A percentile compares a stretch with the other conserved stretches of the same genome.
These are phyloP conservation scores for Codiaeum variegatum DNA, from an alignment of 441 rosid genomes.

Conservation along the genomic window DNA sequence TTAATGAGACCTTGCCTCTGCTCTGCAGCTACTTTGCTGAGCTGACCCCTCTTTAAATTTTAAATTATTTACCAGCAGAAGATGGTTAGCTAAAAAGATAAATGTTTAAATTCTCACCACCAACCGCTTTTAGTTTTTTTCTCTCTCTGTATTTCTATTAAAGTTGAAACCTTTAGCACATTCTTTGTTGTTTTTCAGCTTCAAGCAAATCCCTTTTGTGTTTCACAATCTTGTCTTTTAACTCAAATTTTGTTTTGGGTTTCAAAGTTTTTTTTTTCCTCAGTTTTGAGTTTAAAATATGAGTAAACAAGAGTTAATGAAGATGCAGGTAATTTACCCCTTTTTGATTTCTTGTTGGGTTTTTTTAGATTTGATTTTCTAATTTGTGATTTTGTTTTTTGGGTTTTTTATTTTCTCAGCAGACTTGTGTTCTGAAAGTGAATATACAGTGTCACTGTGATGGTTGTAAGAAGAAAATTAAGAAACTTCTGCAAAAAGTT, in stretches of 20 bases:
- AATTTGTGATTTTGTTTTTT: constrained; percentile 14
- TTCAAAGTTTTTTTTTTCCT: background rate
- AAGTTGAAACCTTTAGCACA: constrained; percentile 11
- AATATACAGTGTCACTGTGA: constrained; percentile 78
- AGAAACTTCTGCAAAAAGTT: constrained; percentile 63
- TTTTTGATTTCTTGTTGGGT: constrained; percentile 2
- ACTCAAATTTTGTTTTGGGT: background rate
- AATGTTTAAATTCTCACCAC: constrained; percentile 39
- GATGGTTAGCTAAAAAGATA: constrained; percentile 24
- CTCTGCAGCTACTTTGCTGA: constrained; percentile 29
- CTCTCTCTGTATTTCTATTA: constrained; percentile 20
- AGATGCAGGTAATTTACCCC: constrained; percentile 59
- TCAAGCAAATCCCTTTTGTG: constrained; percentile 16
- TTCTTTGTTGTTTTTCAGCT: constrained; percentile 12
- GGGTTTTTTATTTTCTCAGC: constrained; percentile 25
- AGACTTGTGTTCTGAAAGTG: constrained; percentile 87
- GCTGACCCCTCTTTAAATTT: constrained; percentile 27
- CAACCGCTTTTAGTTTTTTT: constrained; percentile 38
- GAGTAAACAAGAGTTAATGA: constrained; percentile 72
- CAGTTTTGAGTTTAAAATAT: constrained; percentile 25
- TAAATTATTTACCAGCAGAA: background rate
- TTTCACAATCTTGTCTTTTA: background rate
- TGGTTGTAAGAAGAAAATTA: constrained; percentile 79
- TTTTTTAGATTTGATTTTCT: background rate
- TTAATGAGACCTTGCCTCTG: constrained; percentile 27